Conservation (phyloP, 495 filamentous ascomycete genomes). For the Astrothelium macrocarpum region DNA sequence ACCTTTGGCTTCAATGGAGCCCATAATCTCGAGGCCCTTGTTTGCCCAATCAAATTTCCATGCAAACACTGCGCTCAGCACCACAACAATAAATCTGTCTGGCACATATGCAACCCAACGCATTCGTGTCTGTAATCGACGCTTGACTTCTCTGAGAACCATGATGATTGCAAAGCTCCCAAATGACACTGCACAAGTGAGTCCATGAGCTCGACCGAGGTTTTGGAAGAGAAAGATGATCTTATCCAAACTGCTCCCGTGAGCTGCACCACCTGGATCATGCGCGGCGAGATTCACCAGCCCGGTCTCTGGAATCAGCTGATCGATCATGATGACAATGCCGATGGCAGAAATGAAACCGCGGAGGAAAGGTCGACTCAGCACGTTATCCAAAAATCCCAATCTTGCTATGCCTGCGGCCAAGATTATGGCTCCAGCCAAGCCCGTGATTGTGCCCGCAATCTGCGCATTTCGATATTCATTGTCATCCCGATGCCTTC, state of each 20-base stretch:
- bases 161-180: slow-evolving; percentile 83
- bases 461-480: slow-evolving; percentile 62
- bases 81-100: slow-evolving; percentile 85
- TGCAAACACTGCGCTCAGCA: slow-evolving; percentile 71
- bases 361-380: slow-evolving; percentile 82
- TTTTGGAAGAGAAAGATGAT: slow-evolving; percentile 67
- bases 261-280: slow-evolving; percentile 46
- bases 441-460: slow-evolving; percentile 78
- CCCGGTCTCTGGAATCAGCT: slow-evolving; percentile 83
- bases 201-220: slow-evolving; percentile 50
- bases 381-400: slow-evolving; percentile 91
- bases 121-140: slow-evolving; percentile 67
- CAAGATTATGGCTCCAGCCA: slow-evolving; percentile 80
- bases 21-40: slow-evolving; percentile 72
- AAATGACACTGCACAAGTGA: slow-evolving; percentile 66
- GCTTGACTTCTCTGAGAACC: slow-evolving; percentile 68
- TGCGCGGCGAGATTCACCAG: slow-evolving; percentile 52
- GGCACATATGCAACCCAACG: slow-evolving; percentile 81
- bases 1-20: slow-evolving; percentile 62
- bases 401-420: slow-evolving; percentile 71
- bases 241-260: slow-evolving; percentile 81
- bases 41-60: slow-evolving; percentile 73
- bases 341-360: slow-evolving; percentile 97
- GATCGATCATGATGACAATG: slow-evolving; percentile 90
- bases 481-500: slow-evolving; percentile 60